Evolutionary conservation across 768 basidiomycete species (phyloP).

Genomic region (Boletus edulis): DNA sequence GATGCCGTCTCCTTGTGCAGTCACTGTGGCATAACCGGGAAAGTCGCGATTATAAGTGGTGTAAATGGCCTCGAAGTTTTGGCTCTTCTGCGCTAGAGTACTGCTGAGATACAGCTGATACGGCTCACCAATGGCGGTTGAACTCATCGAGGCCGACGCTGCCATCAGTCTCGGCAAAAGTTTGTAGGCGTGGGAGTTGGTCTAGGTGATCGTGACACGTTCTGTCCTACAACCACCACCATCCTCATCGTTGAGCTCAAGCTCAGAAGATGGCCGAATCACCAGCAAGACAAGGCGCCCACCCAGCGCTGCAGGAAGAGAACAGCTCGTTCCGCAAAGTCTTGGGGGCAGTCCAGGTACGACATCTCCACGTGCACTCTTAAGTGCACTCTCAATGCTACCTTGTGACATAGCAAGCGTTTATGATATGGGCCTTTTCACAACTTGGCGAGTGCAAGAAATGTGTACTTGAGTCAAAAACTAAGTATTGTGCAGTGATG

Average conservation of each 20-base stretch:
- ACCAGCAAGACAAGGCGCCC: constrained; percentile 17
- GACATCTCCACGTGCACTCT: constrained; percentile 10
- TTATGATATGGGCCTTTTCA: constrained; percentile 62
- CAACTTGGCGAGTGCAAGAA: constrained; percentile 52
- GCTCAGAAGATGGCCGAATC: constrained; percentile 24
- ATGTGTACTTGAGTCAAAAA: background rate
- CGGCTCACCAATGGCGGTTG: constrained; percentile 31
- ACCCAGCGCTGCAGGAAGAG: constrained; percentile 27
- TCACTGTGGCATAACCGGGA: constrained; percentile 63
- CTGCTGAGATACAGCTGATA: constrained; percentile 30
- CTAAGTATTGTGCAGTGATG: constrained; percentile 34
- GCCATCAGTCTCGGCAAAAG: too few relatives aligned
- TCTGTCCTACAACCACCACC: constrained; percentile 1
- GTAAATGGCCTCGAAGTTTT: constrained; percentile 14
- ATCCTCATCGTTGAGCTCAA: background rate
- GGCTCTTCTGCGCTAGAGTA: constrained; percentile 6
- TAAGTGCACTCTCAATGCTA: constrained; percentile 1
- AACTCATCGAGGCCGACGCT: constrained; percentile 23
- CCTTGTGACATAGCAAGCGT: constrained; percentile 52
- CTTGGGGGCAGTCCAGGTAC: constrained; percentile 43
- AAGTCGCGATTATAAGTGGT: constrained; percentile 18
- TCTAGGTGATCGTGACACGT: background rate
- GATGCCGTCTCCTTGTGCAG: constrained; percentile 71
- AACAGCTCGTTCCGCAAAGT: constrained; percentile 37
- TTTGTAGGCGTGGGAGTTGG: constrained; percentile 22